These are phyloP conservation scores for Hepatocystis sp. DNA, from an alignment of 169 alveolate species.

Conservation along the genomic window DNA sequence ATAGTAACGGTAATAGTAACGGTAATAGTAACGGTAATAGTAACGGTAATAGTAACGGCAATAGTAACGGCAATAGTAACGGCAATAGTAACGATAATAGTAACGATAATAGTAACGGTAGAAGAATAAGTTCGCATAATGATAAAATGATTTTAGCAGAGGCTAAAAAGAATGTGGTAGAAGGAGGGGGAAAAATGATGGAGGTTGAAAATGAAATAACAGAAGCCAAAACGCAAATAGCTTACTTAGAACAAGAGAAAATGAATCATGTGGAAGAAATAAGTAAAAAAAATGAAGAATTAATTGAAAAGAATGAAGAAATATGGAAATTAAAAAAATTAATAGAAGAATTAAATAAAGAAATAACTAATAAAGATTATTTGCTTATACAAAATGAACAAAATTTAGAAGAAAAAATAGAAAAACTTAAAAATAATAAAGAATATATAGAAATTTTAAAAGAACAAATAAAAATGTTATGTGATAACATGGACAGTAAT, in stretches of 20 bases:
- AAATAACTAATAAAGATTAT: constrained; percentile 56
- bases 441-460: constrained; percentile 41
- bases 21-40: constrained; percentile 1
- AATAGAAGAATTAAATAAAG: constrained; percentile 59
- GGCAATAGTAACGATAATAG: not conserved
- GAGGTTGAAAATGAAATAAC: constrained; percentile 12
- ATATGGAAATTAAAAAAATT: constrained; percentile 69
- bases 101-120: not conserved
- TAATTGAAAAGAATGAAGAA: constrained; percentile 63
- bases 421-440: constrained; percentile 46
- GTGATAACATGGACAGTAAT: constrained; percentile 61
- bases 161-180: no score
- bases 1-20: constrained; percentile 10
- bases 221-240: no score
- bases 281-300: constrained; percentile 71
- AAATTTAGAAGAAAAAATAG: constrained; percentile 59
- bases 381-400: constrained; percentile 46
- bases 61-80: not conserved
- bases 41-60: not conserved
- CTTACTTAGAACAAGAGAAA: constrained; percentile 42
- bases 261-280: constrained; percentile 64
- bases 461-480: constrained; percentile 55
- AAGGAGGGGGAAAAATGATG: not conserved
- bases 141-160: no score
- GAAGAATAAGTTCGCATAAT: no score